Base-by-base conservation (phyloP, 352 stramenopile species). In the Phytopythium oedochilum region DNA sequence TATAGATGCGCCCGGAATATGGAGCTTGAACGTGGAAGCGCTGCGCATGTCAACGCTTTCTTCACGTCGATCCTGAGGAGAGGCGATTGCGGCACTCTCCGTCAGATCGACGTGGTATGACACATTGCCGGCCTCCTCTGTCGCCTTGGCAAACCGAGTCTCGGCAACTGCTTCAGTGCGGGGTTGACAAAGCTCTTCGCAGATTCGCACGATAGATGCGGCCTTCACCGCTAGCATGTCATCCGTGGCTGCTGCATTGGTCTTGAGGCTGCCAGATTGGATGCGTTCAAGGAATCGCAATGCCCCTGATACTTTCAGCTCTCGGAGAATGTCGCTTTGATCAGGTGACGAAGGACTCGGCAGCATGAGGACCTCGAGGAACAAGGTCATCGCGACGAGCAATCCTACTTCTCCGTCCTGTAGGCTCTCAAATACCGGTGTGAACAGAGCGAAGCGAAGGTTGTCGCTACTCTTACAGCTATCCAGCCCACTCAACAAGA, bases 21-120 rank as follows among this genome's bases (percentile, higher is more conserved):
- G 45, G 11, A 52, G 45, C 20, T 52, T 52, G n/a, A 52, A 40
- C 47, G 42, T 53, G 31, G 47, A 53, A 22, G 31, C 31, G 12
- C 18, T 29, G 26, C 47, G 31, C 29, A 40, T 29, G 47, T 53
- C 31, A 12, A 53, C 47, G 17, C 20, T 32, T 15, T 32, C n/a
- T 14, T 31, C 47, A 6, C 5, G 14, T 1, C 15, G 20, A 7
- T 17, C 34, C 3, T 25, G 7, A 12, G 47, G 31, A 4, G 47
- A 53, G 14, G 23, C 8, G 3, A 11, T 3, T 20, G 29, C 20
- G 18, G 22, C 20, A 6, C 3, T 12, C 23, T 53, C 47, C 8
- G 47, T 43, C 8, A 53, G 31, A 7, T 53, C 47, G n/a, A 53
- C 20, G 12, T 43, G 31, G 20, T 43, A 43, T 6, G 47, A 43